Evolutionary conservation across 2,329 filamentous ascomycete genomes (phyloP).

Genomic region (Ascochyta fabae): DNA sequence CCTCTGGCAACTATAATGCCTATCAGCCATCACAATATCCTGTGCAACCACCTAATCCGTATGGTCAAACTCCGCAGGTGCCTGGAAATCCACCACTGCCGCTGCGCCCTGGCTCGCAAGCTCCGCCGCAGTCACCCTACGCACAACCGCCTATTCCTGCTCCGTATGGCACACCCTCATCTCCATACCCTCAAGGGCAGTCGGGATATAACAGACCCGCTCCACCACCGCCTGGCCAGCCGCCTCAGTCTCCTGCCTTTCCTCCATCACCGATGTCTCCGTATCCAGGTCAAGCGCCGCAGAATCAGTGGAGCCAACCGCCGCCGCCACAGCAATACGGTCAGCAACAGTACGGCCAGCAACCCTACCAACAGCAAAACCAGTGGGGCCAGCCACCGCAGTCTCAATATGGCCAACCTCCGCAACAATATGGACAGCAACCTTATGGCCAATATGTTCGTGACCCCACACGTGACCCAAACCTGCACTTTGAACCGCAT

Average conservation of each 20-base stretch:
- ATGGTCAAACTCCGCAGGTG: slow-evolving; percentile 31
- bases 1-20: slow-evolving; percentile 32
- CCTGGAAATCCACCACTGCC: slow-evolving; percentile 39
- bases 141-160: slow-evolving; percentile 45
- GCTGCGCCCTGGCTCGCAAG: slow-evolving; percentile 44
- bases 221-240: slow-evolving; percentile 40
- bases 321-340: slow-evolving; percentile 43
- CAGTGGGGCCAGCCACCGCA: slow-evolving; percentile 40
- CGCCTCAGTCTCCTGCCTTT: slow-evolving; percentile 33
- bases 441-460: slow-evolving; percentile 40
- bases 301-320: slow-evolving; percentile 30
- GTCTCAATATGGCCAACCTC: slow-evolving; percentile 27
- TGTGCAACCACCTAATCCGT: slow-evolving; percentile 36
- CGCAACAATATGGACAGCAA: slow-evolving; percentile 40
- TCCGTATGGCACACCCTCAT: slow-evolving; percentile 47
- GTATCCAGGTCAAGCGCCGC: slow-evolving; percentile 27
- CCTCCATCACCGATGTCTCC: slow-evolving; percentile 34
- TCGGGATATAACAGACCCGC: slow-evolving; percentile 44
- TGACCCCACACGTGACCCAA: slow-evolving; percentile 9
- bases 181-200: slow-evolving; percentile 47
- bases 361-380: slow-evolving; percentile 26
- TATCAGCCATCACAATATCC: slow-evolving; percentile 35
- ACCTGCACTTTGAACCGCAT: background rate
- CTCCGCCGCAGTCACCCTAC: slow-evolving; percentile 52
- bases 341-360: slow-evolving; percentile 35